Evolutionary conservation across 2,329 filamentous ascomycete species (phyloP).

Genomic region (Fusarium scirpi): DNA sequence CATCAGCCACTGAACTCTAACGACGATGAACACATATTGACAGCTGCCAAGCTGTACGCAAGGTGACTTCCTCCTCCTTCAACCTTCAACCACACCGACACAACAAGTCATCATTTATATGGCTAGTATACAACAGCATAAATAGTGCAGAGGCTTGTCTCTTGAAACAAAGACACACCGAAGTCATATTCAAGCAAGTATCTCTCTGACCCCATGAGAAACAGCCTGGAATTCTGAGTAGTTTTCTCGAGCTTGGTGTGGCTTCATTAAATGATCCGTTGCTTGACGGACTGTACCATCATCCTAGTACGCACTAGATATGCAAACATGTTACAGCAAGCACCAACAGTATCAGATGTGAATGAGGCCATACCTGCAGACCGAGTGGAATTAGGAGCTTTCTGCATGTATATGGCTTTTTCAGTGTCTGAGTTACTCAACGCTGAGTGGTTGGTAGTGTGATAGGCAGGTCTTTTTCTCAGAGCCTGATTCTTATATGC

Average conservation of each 20-base stretch:
- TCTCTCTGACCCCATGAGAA: accelerated
- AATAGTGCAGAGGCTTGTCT: background rate
- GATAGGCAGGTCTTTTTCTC: background rate
- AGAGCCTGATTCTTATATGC: conserved; percentile 20
- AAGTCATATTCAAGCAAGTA: background rate
- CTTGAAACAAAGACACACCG: background rate
- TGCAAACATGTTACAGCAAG: background rate
- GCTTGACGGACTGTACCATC: background rate
- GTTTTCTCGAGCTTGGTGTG: background rate
- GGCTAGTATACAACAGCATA: background rate
- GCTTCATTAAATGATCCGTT: background rate
- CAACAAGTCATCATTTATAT: no score
- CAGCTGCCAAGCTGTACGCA: no score
- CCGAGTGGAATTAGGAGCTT: background rate
- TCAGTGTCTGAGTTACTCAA: background rate
- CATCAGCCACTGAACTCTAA: no score
- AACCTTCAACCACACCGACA: no score
- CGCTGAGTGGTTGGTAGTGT: conserved; percentile 3
- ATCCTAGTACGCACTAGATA: background rate
- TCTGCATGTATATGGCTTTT: background rate
- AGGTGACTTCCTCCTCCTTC: no score
- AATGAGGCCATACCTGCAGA: background rate
- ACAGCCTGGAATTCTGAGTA: background rate
- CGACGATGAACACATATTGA: no score
- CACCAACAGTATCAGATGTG: background rate